Conservation (phyloP, 768 basidiomycete species). For the Boletellus ananas region DNA sequence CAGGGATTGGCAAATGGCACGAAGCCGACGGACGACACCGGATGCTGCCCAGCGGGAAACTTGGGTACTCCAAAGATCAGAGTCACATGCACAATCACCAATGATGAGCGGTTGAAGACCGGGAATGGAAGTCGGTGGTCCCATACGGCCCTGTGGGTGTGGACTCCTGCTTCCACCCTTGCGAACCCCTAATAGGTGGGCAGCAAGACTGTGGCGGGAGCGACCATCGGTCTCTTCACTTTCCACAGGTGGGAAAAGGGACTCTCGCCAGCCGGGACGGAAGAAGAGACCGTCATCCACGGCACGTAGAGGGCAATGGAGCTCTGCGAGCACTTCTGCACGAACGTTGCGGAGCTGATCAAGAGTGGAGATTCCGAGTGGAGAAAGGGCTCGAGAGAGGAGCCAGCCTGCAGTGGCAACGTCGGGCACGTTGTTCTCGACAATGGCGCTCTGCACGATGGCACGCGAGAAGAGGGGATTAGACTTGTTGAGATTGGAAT, state of each 20-base stretch:
- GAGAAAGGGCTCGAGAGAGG: slow-evolving; percentile 58
- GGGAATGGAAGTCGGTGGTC: slow-evolving; percentile 13
- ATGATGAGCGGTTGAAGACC: slow-evolving; percentile 65
- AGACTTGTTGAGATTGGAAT: slow-evolving; percentile 58
- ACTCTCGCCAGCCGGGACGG: slow-evolving; percentile 53
- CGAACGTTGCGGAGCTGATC: slow-evolving; percentile 62
- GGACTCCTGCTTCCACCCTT: slow-evolving; percentile 27
- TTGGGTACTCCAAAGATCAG: slow-evolving; percentile 57
- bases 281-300: slow-evolving; percentile 73
- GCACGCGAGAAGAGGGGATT: slow-evolving; percentile 67
- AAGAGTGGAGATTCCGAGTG: slow-evolving; percentile 50
- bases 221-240: slow-evolving; percentile 16
- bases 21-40: slow-evolving; percentile 61
- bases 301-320: slow-evolving; percentile 48
- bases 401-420: slow-evolving; percentile 61
- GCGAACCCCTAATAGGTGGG: slow-evolving; percentile 24
- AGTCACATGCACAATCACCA: slow-evolving; percentile 66
- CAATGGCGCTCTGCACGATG: slow-evolving; percentile 68
- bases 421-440: slow-evolving; percentile 61
- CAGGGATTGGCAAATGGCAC: slow-evolving; percentile 71
- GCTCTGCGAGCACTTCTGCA: slow-evolving; percentile 52
- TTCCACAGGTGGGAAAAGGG: slow-evolving; percentile 33
- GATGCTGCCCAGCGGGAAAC: slow-evolving; percentile 61
- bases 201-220: slow-evolving; percentile 14
- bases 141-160: slow-evolving; percentile 19